Percentiles rank a stretch among this genome's conserved stretches.
These are phyloP conservation scores for Kodamaea hsintzibuensis DNA, from an alignment of 805 yeast species.

Conservation along the genomic window DNA sequence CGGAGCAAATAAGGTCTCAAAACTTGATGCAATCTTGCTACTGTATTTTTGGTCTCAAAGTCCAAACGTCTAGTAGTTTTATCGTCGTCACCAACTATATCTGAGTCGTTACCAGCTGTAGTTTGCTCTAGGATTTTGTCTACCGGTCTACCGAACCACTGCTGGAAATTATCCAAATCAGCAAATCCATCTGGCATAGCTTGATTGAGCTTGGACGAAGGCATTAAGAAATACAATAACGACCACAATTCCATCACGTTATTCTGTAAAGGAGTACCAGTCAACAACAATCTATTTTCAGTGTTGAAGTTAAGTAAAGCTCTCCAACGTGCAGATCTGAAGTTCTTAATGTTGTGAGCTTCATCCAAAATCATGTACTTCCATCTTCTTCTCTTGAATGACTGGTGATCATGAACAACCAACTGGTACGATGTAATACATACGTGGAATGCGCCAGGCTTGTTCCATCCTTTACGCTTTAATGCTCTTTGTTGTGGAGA, in stretches of 20 bases:
- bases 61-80: slow-evolving; percentile 47
- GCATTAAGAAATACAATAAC: slow-evolving; percentile 91
- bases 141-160: slow-evolving; percentile 98
- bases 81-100: slow-evolving; percentile 43
- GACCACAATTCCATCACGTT: slow-evolving; percentile 97
- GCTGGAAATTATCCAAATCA: slow-evolving; percentile 91
- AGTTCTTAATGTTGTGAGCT: slow-evolving; percentile 96
- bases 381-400: slow-evolving; percentile 92
- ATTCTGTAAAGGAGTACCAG: slow-evolving; percentile 97
- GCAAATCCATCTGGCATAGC: slow-evolving; percentile 96
- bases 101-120: slow-evolving; percentile 37
- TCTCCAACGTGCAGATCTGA: slow-evolving; percentile 96
- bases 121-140: slow-evolving; percentile 82
- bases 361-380: slow-evolving; percentile 96
- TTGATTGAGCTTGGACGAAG: slow-evolving; percentile 69
- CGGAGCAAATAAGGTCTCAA: slow-evolving; percentile 89
- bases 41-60: slow-evolving; percentile 80
- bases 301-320: slow-evolving; percentile 92
- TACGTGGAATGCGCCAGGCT: slow-evolving; percentile 92
- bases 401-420: slow-evolving; percentile 96
- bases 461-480: slow-evolving; percentile 97
- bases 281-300: slow-evolving; percentile 78
- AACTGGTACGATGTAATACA: slow-evolving; percentile 96
- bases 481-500: slow-evolving; percentile 95
- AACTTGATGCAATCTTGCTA: slow-evolving; percentile 87